These are phyloP conservation scores for Fraxinus cuspidata DNA, from an alignment of 257 asterid genomes.

Conservation along the genomic window DNA sequence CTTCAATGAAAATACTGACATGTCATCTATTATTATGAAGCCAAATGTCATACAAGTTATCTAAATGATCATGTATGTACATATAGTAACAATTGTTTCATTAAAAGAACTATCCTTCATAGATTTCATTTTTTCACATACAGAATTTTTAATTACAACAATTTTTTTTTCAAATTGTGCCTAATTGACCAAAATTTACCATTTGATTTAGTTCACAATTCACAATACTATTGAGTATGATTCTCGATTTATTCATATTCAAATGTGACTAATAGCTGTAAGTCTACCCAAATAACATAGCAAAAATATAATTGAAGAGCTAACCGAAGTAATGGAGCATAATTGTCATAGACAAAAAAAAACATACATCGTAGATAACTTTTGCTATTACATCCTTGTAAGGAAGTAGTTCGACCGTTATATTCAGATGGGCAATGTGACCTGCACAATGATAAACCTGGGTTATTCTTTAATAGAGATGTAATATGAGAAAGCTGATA, in stretches of 20 bases:
- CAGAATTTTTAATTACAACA: not conserved
- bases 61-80: not conserved
- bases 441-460: conserved; percentile 57
- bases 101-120: not conserved
- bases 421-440: conserved; percentile 90
- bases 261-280: conserved; percentile 12
- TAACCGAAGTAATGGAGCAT: not conserved
- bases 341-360: not conserved
- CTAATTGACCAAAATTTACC: not conserved
- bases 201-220: conserved; percentile 11
- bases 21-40: not conserved
- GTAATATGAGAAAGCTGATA: not conserved
- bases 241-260: not conserved
- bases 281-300: conserved; percentile 15
- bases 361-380: conserved; percentile 88
- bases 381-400: conserved; percentile 82
- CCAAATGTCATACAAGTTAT: not conserved
- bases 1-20: not conserved
- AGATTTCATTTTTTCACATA: not conserved
- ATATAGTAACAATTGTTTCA: not conserved
- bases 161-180: not conserved
- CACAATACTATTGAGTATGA: conserved; percentile 17
- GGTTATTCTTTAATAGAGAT: conserved; percentile 28
- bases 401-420: conserved; percentile 77
- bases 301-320: conserved; percentile 6